phyloP scores from a whole-genome alignment of 495 filamentous ascomycete species.

The Aspergillus asperescens region DNA sequence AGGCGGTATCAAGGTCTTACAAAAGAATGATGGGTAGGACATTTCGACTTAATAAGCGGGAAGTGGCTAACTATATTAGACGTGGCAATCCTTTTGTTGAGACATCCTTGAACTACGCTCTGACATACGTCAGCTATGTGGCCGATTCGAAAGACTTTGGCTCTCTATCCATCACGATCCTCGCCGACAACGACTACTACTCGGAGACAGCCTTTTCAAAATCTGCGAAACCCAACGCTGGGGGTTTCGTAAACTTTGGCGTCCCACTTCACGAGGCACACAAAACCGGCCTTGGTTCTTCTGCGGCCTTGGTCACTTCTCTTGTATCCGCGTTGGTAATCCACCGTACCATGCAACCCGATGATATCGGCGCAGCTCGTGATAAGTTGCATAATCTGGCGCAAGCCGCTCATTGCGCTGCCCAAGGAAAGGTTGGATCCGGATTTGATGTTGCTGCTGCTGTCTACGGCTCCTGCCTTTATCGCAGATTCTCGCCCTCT shows the following conservation, averaged over 20 bases:
- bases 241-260: constrained; percentile 67
- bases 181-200: constrained; percentile 96
- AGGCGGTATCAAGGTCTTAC: constrained; percentile 72
- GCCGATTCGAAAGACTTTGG: constrained; percentile 52
- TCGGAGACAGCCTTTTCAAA: constrained; percentile 56
- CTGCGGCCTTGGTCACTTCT: constrained; percentile 89
- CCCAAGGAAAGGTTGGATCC: constrained; percentile 92
- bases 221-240: constrained; percentile 20
- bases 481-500: constrained; percentile 81
- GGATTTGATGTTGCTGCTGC: constrained; percentile 96
- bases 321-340: constrained; percentile 74
- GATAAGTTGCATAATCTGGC: constrained; percentile 80
- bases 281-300: constrained; percentile 96
- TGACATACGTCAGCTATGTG: constrained; percentile 68
- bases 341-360: constrained; percentile 65
- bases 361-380: constrained; percentile 48
- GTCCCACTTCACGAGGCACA: constrained; percentile 73
- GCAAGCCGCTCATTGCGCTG: constrained; percentile 89
- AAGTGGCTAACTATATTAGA: constrained; percentile 16
- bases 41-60: background rate
- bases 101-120: constrained; percentile 77
- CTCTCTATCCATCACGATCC: constrained; percentile 72
- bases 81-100: constrained; percentile 79
- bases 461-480: constrained; percentile 83
- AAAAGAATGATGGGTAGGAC: constrained; percentile 67